Conservation (phyloP, 495 filamentous ascomycete genomes). For the Hypoxylon subgilvum region DNA sequence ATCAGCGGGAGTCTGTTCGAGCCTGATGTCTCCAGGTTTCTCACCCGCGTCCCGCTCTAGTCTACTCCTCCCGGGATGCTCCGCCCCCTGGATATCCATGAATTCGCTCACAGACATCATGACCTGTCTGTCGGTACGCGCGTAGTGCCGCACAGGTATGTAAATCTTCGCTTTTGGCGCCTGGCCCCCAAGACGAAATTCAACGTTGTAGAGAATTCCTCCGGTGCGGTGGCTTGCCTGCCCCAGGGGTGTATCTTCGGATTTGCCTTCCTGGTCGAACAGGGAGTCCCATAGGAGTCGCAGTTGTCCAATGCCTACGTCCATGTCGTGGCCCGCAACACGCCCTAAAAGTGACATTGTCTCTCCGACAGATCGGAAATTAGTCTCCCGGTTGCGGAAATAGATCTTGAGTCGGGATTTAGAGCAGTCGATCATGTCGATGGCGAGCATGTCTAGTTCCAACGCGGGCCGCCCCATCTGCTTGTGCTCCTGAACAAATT, state of each 20-base stretch:
- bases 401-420: slow-evolving; percentile 49
- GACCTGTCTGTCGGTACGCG: slow-evolving; percentile 29
- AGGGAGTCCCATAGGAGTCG: slow-evolving; percentile 23
- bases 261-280: slow-evolving; percentile 7
- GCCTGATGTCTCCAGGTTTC: neutral
- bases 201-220: slow-evolving; percentile 49
- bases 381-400: slow-evolving; percentile 37
- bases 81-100: slow-evolving; percentile 1
- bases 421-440: slow-evolving; percentile 41
- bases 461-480: neutral
- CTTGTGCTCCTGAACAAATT: slow-evolving; percentile 11
- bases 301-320: slow-evolving; percentile 22
- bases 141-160: slow-evolving; percentile 44
- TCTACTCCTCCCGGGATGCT: neutral
- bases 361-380: slow-evolving; percentile 38
- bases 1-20: neutral
- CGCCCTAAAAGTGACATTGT: slow-evolving; percentile 42
- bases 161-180: slow-evolving; percentile 45
- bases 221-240: slow-evolving; percentile 40
- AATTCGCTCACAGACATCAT: slow-evolving; percentile 2
- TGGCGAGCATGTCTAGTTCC: slow-evolving; percentile 41
- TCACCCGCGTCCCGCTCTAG: neutral
- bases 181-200: slow-evolving; percentile 33
- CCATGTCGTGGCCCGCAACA: slow-evolving; percentile 8
- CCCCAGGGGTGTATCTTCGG: slow-evolving; percentile 17